phyloP scores from a whole-genome alignment of 2,329 filamentous ascomycete species.

The Madurella fahalii region DNA sequence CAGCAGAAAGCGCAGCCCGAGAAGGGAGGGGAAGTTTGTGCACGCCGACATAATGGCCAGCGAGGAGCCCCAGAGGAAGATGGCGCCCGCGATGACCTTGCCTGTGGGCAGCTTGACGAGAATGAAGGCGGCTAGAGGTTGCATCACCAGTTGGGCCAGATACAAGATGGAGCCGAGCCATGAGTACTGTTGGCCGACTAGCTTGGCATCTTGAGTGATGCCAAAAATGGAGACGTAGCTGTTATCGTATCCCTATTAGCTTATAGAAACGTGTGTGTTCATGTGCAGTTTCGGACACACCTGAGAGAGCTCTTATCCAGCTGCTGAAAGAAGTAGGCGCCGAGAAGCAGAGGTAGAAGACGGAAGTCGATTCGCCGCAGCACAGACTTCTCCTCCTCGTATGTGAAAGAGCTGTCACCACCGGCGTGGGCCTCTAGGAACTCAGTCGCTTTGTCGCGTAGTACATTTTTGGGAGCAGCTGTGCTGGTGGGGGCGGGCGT shows the following conservation, averaged over 20 bases:
- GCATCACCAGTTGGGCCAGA: slow-evolving; percentile 56
- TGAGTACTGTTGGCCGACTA: slow-evolving; percentile 47
- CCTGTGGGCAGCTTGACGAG: slow-evolving; percentile 52
- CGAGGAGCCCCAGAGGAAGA: slow-evolving; percentile 50
- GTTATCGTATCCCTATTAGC: neutral
- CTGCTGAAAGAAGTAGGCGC: slow-evolving; percentile 56
- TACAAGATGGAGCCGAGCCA: slow-evolving; percentile 61
- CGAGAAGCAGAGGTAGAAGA: slow-evolving; percentile 48
- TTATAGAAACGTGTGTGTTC: slow-evolving; percentile 23
- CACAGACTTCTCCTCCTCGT: slow-evolving; percentile 46
- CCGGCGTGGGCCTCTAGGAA: slow-evolving; percentile 41
- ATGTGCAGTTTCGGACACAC: slow-evolving; percentile 12
- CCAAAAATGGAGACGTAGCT: slow-evolving; percentile 47
- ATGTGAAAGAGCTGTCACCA: slow-evolving; percentile 38
- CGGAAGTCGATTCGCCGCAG: slow-evolving; percentile 46
- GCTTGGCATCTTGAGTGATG: slow-evolving; percentile 42
- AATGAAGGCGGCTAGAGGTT: slow-evolving; percentile 50
- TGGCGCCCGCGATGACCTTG: slow-evolving; percentile 48
- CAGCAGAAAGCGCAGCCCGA: slow-evolving; percentile 43
- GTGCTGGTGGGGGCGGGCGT: slow-evolving; percentile 20
- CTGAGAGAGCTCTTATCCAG: slow-evolving; percentile 46
- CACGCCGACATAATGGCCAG: slow-evolving; percentile 50
- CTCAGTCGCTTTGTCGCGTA: slow-evolving; percentile 41
- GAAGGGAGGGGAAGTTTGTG: slow-evolving; percentile 42
- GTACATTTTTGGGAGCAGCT: neutral